Evolutionary conservation across 345 rosid genomes (phyloP).

Genomic region (Lepidium sativum): DNA sequence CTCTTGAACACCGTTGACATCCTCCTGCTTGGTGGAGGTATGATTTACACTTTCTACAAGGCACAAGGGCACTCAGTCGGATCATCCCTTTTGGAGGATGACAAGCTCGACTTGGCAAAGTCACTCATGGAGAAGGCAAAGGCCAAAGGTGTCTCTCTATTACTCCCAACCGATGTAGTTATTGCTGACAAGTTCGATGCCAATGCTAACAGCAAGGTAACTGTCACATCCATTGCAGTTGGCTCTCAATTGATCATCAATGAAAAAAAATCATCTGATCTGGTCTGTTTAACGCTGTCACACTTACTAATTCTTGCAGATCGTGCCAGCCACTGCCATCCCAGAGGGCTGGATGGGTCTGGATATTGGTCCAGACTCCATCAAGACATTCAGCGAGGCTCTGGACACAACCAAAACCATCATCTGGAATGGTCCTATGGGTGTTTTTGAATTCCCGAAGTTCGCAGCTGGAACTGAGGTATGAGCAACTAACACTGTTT

Average conservation of each 20-base stretch:
- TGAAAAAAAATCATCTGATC: neutral
- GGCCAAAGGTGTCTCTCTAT: constrained; percentile 68
- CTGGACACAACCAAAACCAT: constrained; percentile 75
- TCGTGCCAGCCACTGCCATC: constrained; percentile 65
- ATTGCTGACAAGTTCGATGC: constrained; percentile 88
- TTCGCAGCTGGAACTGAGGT: constrained; percentile 89
- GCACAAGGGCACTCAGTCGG: constrained; percentile 77
- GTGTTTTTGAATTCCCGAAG: constrained; percentile 86
- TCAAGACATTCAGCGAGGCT: constrained; percentile 68
- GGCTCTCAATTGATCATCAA: neutral
- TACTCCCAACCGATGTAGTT: constrained; percentile 77
- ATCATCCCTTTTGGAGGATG: constrained; percentile 80
- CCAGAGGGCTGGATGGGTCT: constrained; percentile 99
- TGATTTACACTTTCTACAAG: constrained; percentile 87
- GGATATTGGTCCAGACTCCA: constrained; percentile 72
- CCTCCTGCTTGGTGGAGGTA: constrained; percentile 84
- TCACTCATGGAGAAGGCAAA: constrained; percentile 73
- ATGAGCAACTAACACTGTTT: neutral
- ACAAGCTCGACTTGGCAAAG: constrained; percentile 70
- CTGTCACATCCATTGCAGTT: neutral
- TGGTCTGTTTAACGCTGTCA: neutral
- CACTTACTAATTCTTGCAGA: constrained; percentile 34
- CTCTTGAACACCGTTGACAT: constrained; percentile 64
- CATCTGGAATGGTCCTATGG: constrained; percentile 99
- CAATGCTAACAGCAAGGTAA: constrained; percentile 88